Conservation (phyloP, 2,329 filamentous ascomycete species). For the Hawksworthiomyces lignivorus region DNA sequence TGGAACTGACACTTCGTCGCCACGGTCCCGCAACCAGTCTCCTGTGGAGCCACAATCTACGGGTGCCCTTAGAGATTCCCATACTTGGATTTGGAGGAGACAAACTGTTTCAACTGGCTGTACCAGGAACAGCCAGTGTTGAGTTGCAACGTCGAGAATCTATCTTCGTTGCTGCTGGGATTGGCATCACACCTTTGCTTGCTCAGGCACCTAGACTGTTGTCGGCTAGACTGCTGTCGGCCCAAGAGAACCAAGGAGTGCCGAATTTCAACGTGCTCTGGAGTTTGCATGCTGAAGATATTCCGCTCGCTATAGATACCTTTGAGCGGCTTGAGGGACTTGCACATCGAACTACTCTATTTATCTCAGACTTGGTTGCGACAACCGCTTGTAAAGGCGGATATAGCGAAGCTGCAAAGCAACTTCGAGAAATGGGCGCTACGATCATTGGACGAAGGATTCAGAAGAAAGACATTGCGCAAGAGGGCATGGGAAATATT, state of each 20-base stretch:
- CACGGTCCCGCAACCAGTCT: constrained; percentile 62
- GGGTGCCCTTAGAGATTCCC: constrained; percentile 51
- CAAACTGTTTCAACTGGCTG: constrained; percentile 32
- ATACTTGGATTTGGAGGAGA: constrained; percentile 68
- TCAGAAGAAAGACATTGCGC: constrained; percentile 30
- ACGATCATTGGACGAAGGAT: constrained; percentile 31
- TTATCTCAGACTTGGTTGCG: constrained; percentile 43
- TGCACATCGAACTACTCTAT: constrained; percentile 47
- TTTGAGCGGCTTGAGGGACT: constrained; percentile 47
- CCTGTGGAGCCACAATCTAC: constrained; percentile 49
- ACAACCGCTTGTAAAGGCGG: constrained; percentile 21
- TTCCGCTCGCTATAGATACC: constrained; percentile 53
- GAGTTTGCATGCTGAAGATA: constrained; percentile 56
- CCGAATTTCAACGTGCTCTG: constrained; percentile 49
- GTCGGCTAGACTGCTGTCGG: neutral
- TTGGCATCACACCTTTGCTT: constrained; percentile 78
- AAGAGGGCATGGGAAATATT: constrained; percentile 23
- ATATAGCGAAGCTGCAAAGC: constrained; percentile 22
- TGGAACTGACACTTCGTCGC: constrained; percentile 66
- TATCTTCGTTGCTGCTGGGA: constrained; percentile 67
- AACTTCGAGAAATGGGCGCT: constrained; percentile 22
- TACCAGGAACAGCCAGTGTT: constrained; percentile 18
- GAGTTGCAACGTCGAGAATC: constrained; percentile 31
- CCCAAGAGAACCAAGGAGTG: no score
- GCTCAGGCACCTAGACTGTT: constrained; percentile 52